phyloP scores from a whole-genome alignment of 768 basidiomycete species.

The Suillus variegatus region DNA sequence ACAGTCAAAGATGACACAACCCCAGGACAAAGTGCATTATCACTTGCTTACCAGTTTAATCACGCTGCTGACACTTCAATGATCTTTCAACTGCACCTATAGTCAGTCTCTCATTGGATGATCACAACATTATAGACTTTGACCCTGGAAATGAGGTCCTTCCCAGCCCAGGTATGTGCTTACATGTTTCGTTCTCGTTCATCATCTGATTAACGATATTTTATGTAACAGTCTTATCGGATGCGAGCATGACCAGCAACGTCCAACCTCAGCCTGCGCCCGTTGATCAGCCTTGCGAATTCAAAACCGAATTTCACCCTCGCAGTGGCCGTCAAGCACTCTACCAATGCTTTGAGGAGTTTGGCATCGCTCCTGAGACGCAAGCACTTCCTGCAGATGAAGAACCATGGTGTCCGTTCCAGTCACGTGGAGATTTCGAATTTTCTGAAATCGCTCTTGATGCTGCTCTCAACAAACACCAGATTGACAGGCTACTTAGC shows the following conservation, averaged over 20 bases:
- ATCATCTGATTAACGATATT: neutral
- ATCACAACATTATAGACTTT: neutral
- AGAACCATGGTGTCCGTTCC: slow-evolving; percentile 9
- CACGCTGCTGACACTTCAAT: neutral
- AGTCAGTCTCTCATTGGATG: neutral
- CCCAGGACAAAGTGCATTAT: too few species aligned
- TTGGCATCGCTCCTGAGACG: neutral
- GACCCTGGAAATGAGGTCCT: neutral
- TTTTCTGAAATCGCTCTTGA: neutral
- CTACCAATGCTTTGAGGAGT: slow-evolving; percentile 19
- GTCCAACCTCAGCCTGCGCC: neutral
- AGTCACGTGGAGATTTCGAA: neutral
- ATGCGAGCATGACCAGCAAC: neutral
- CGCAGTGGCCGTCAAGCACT: slow-evolving; percentile 9
- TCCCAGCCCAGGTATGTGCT: neutral
- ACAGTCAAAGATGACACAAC: too few species aligned
- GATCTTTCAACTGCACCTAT: neutral
- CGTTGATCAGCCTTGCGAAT: neutral
- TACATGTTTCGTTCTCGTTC: neutral
- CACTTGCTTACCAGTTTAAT: too few species aligned
- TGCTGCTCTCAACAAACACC: neutral
- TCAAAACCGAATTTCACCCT: slow-evolving; percentile 30
- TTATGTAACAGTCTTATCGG: neutral
- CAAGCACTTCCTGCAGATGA: slow-evolving; percentile 11
- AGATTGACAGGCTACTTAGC: slow-evolving; percentile 6